These are phyloP conservation scores for Nicotiana tabacum DNA, from an alignment of 257 asterid genomes.

Conservation along the genomic window DNA sequence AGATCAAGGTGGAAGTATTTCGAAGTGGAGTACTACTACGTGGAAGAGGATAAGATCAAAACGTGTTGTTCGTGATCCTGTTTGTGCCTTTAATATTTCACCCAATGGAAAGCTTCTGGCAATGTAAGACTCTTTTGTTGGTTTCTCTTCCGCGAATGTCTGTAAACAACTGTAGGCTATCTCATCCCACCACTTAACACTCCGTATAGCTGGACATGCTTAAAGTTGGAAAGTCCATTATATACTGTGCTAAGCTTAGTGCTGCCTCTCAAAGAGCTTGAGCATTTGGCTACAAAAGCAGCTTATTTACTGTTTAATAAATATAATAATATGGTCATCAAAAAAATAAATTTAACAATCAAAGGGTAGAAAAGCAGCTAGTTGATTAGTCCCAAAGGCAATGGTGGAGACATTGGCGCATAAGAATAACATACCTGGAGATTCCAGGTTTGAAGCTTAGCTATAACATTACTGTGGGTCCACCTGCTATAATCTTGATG, in stretches of 20 bases:
- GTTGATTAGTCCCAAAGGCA: neutral
- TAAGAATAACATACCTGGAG: neutral
- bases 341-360: neutral
- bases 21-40: conserved; percentile 61
- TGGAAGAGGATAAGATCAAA: conserved; percentile 72
- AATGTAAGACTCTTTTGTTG: conserved; percentile 42
- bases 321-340: neutral
- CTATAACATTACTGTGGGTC: neutral
- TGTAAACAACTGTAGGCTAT: neutral
- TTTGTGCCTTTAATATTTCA: conserved; percentile 85
- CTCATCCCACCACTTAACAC: neutral
- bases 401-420: neutral
- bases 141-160: neutral
- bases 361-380: neutral
- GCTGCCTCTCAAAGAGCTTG: neutral
- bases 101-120: conserved; percentile 81
- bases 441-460: neutral
- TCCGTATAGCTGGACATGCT: neutral
- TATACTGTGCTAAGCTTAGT: neutral
- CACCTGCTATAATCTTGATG: neutral
- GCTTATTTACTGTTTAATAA: neutral
- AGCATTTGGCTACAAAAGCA: neutral
- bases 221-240: neutral
- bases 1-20: conserved; percentile 61
- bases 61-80: conserved; percentile 48